phyloP scores from a whole-genome alignment of 768 basidiomycete genomes.

The Dentipellis sp. region DNA sequence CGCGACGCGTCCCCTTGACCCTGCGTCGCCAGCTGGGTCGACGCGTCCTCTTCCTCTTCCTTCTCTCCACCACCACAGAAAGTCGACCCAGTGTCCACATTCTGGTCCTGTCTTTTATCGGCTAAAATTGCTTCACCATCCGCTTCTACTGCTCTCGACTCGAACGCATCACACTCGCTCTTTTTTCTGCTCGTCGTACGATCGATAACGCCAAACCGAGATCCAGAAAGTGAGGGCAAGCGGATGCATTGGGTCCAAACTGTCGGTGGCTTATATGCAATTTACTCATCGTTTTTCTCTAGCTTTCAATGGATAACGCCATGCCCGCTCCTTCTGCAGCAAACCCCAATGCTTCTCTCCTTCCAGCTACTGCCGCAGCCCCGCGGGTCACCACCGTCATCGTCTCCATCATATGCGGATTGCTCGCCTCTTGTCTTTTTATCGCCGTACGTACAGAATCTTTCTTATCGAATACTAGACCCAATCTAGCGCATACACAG shows the following conservation, averaged over 20 bases:
- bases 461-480: background rate
- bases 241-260: background rate
- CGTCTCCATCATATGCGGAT: background rate
- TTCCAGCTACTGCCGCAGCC: background rate
- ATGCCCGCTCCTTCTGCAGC: background rate
- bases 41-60: background rate
- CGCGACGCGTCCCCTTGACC: background rate
- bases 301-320: too few relatives aligned
- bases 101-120: too few relatives aligned
- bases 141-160: too few relatives aligned
- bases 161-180: too few relatives aligned
- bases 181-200: too few relatives aligned
- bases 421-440: background rate
- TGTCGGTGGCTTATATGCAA: background rate
- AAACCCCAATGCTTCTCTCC: background rate
- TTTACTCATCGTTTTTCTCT: too few relatives aligned
- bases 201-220: background rate
- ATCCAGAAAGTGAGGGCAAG: background rate
- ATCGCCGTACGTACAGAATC: background rate
- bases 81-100: too few relatives aligned
- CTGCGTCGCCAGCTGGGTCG: background rate
- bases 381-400: background rate
- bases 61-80: background rate
- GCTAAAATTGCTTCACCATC: too few relatives aligned
- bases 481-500: background rate